Conservation (phyloP, 2,329 filamentous ascomycete species). For the Fusarium sp. region DNA sequence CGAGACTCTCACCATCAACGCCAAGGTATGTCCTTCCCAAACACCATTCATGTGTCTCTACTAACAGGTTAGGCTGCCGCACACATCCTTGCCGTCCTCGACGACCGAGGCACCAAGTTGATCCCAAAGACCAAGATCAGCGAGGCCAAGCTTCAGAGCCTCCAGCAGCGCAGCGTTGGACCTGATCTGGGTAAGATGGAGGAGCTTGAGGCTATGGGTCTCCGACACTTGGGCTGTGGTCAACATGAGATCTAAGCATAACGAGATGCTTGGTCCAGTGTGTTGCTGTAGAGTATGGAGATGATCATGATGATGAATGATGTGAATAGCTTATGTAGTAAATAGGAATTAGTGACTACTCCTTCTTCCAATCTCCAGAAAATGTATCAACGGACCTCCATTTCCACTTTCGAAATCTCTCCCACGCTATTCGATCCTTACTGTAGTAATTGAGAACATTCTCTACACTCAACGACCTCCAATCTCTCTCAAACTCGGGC, state of each 20-base stretch:
- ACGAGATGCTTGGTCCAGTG: too few species aligned
- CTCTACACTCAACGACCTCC: slow-evolving; percentile 2
- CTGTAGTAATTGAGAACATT: neutral
- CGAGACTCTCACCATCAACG: slow-evolving; percentile 47
- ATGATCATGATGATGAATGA: neutral
- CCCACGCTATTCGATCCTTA: neutral
- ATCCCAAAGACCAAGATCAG: slow-evolving; percentile 44
- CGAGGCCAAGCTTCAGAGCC: slow-evolving; percentile 18
- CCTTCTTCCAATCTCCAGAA: neutral
- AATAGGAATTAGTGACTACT: neutral
- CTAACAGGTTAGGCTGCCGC: too few species aligned
- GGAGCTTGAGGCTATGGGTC: slow-evolving; percentile 51
- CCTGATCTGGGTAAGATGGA: slow-evolving; percentile 44
- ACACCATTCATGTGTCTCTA: too few species aligned
- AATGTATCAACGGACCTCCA: slow-evolving; percentile 21
- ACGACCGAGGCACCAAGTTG: slow-evolving; percentile 40
- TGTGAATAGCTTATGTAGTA: neutral
- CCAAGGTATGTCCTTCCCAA: too few species aligned
- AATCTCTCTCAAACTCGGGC: slow-evolving; percentile 14
- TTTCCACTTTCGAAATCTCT: neutral
- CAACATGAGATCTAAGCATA: slow-evolving; percentile 33
- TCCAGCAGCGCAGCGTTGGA: slow-evolving; percentile 23
- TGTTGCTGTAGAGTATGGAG: too few species aligned
- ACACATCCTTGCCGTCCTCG: slow-evolving; percentile 52
- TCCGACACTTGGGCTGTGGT: slow-evolving; percentile 52